Evolutionary conservation across 441 rosid genomes (phyloP).

Genomic region (Pelargonium cotyledonis): DNA sequence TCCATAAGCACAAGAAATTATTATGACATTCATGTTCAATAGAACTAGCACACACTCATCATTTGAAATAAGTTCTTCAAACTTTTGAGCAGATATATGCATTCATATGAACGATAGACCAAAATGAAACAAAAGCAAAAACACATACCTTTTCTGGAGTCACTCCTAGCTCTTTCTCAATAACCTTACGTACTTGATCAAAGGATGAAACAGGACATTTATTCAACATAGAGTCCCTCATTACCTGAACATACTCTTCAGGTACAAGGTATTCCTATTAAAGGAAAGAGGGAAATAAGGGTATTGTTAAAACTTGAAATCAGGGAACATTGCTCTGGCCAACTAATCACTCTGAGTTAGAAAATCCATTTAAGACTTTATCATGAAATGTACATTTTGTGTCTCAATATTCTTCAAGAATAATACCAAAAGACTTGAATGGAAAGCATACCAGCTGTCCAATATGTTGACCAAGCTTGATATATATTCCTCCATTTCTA

Average conservation of each 20-base stretch:
- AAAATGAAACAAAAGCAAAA: constrained; percentile 13
- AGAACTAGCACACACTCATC: constrained; percentile 14
- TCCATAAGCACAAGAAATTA: background rate
- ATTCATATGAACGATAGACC: constrained; percentile 1
- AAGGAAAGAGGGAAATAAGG: constrained; percentile 11
- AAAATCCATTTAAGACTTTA: constrained; percentile 6
- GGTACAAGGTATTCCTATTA: constrained; percentile 82
- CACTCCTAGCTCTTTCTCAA: constrained; percentile 84
- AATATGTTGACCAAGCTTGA: constrained; percentile 88
- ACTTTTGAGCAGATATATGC: background rate
- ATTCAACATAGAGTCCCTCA: constrained; percentile 92
- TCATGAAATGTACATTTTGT: background rate
- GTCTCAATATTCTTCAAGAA: background rate
- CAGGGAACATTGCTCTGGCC: background rate
- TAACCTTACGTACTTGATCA: constrained; percentile 84
- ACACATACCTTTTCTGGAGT: constrained; percentile 69
- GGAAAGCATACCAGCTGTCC: constrained; percentile 65
- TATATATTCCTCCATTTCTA: constrained; percentile 85
- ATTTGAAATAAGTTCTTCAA: background rate
- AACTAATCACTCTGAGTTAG: constrained; percentile 2
- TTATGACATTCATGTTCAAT: constrained; percentile 8
- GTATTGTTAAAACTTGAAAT: constrained; percentile 1
- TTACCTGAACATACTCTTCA: constrained; percentile 65
- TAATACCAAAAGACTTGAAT: constrained; percentile 7
- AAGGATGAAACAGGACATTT: constrained; percentile 89